A percentile compares a stretch with the other conserved stretches of the same genome.
These are phyloP conservation scores for Metarhizium brunneum DNA, from an alignment of 2,329 filamentous ascomycete species.

Conservation along the genomic window DNA sequence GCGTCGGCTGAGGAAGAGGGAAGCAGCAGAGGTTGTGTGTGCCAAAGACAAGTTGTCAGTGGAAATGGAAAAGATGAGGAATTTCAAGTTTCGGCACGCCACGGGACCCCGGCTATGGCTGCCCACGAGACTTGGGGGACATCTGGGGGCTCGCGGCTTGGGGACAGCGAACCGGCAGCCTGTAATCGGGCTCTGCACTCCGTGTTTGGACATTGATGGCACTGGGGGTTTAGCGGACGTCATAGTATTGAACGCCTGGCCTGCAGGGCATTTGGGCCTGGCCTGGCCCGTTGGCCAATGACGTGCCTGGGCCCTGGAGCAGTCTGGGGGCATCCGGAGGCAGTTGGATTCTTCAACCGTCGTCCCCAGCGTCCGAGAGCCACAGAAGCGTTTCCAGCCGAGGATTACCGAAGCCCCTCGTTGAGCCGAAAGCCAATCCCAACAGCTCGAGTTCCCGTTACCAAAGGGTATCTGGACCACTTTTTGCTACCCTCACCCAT, in stretches of 20 bases:
- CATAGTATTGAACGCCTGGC: too few species aligned
- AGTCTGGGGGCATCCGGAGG: background rate
- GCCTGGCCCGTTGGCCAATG: too few species aligned
- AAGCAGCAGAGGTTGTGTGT: background rate
- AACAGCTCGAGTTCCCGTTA: background rate
- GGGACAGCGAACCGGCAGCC: too few species aligned
- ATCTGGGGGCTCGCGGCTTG: background rate
- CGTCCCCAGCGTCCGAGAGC: too few species aligned
- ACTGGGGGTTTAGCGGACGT: too few species aligned
- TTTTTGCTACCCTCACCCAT: background rate
- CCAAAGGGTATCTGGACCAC: background rate
- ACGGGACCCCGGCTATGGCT: slow-evolving; percentile 1
- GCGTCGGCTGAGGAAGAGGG: background rate
- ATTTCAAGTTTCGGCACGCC: slow-evolving; percentile 1
- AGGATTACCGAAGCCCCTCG: slow-evolving; percentile 10
- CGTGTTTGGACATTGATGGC: too few species aligned
- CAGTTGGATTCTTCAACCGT: background rate
- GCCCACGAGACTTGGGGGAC: background rate
- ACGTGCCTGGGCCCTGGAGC: too few species aligned
- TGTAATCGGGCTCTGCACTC: too few species aligned
- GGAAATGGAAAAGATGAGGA: background rate
- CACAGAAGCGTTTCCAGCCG: slow-evolving; percentile 5
- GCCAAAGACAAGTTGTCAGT: background rate
- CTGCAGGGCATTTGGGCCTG: too few species aligned
- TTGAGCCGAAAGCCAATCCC: background rate